Evolutionary conservation across 202 grass and related monocot genomes (phyloP).

Genomic region (Musa balbisiana): DNA sequence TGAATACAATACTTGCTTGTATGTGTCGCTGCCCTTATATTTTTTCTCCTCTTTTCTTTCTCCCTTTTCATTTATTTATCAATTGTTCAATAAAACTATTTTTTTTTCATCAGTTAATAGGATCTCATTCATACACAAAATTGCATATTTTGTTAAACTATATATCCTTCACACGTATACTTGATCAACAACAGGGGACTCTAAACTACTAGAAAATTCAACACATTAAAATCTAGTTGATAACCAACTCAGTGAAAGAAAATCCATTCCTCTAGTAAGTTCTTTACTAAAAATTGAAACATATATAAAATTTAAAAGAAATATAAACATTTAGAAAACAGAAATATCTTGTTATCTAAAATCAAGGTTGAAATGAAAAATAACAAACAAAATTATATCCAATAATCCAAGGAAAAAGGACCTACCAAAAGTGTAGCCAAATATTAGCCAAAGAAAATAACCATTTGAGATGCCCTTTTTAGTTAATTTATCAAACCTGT

Average conservation of each 20-base stretch:
- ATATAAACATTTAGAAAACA: not conserved
- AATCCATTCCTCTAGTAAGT: not conserved
- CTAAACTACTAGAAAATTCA: not conserved
- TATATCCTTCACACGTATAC: not conserved
- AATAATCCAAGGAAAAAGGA: conserved; percentile 18
- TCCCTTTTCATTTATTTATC: too few species aligned
- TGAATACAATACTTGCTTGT: too few species aligned
- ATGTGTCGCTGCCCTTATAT: too few species aligned
- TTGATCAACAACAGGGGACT: not conserved
- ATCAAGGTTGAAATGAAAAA: not conserved
- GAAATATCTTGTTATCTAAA: not conserved
- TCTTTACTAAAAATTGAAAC: not conserved
- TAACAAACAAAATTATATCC: conserved; percentile 8
- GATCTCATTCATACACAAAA: too few species aligned
- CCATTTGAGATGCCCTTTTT: conserved; percentile 57
- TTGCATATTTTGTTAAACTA: not conserved
- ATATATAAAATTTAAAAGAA: not conserved
- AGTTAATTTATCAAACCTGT: conserved; percentile 74
- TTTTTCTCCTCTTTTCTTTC: too few species aligned
- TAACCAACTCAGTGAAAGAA: conserved; percentile 2
- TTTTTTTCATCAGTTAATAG: too few species aligned
- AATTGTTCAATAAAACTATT: too few species aligned
- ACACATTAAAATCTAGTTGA: not conserved
- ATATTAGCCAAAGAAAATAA: conserved; percentile 74
- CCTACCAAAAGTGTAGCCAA: conserved; percentile 85